Evolutionary conservation across 192 early-diverging fungal genomes (phyloP), one percentile per base, ranked within the genome.

Genomic region (Jimgerdemannia lactiflua): DNA sequence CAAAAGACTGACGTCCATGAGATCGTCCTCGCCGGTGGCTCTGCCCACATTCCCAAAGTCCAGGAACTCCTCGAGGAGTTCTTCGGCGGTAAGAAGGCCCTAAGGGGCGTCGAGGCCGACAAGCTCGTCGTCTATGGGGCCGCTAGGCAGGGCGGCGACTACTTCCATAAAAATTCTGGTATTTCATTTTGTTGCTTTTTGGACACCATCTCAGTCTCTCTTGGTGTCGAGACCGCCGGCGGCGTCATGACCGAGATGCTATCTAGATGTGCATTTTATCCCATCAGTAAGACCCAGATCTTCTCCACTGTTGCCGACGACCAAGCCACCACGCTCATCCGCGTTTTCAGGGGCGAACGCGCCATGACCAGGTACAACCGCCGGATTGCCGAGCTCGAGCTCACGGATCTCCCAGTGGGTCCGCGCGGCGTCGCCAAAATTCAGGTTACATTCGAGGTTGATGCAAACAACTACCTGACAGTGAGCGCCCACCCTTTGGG

Each of bases 231-330:
- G 86, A 98, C 97, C 85, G 96, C 95, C 39, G 96, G 97, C 78
- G 96, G 96, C 77, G 93, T 95, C 76, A 98, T 97, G 95, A 93
- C 95, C 87, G 96, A 94, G 86, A 87, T 97, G 54, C 96, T 98
- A 83, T 83, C 91, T 76, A 93, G 96, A 81, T 97, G 97, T 92
- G 95, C 93, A 76, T 88, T 89, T 79, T 91, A 97, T 75, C 97
- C 97, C 70, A 94, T 95, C 86, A 98, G 96, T 90, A 97, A 97
- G 91, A 94, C 95, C 74, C 97, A 98, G 86, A 97, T 97, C 84
- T 97, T 97, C 93, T 96, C 95, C 70, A 97, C 97, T 69, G 96
- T 95, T 74, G 94, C 91, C 69, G 96, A 98, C 89, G 97, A 98
- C 92, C 97, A 98, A 86, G 92, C 94, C 78, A 92, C 92, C 54